These are phyloP conservation scores for Chromosphaera perkinsii DNA, from an alignment of 208 protist genomes.

Conservation along the genomic window DNA sequence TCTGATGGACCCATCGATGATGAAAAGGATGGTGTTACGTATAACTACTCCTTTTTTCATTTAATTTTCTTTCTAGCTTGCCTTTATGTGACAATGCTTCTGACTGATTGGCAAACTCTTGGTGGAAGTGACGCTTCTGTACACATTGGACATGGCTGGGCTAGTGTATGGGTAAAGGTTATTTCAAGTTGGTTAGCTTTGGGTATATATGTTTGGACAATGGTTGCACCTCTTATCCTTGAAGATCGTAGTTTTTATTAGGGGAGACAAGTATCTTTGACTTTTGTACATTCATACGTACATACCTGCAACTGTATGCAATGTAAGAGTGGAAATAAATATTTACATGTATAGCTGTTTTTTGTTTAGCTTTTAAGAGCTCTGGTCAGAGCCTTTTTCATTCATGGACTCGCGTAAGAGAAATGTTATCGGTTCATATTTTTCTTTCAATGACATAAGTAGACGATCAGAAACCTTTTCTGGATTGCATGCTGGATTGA, in stretches of 20 bases:
- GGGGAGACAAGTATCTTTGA: too few relatives aligned
- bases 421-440: too few relatives aligned
- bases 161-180: slow-evolving; percentile 40
- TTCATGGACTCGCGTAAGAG: too few relatives aligned
- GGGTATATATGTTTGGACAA: slow-evolving; percentile 29
- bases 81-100: slow-evolving; percentile 42
- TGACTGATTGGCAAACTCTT: slow-evolving; percentile 38
- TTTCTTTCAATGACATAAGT: too few relatives aligned
- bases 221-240: slow-evolving; percentile 22
- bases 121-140: slow-evolving; percentile 2
- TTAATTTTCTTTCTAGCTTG: slow-evolving; percentile 39
- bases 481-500: too few relatives aligned
- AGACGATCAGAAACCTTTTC: too few relatives aligned
- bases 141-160: slow-evolving; percentile 23
- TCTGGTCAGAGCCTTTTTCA: too few relatives aligned
- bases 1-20: slow-evolving; percentile 2
- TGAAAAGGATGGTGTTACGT: slow-evolving; percentile 24
- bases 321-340: too few relatives aligned
- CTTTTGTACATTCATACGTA: too few relatives aligned
- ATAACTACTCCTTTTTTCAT: slow-evolving; percentile 47
- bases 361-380: too few relatives aligned
- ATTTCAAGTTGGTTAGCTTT: slow-evolving; percentile 17
- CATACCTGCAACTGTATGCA: too few relatives aligned
- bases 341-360: too few relatives aligned
- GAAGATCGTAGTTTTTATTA: slow-evolving; percentile 6